Evolutionary conservation across 495 filamentous ascomycete species (phyloP).

Genomic region (Trichocladium antarcticum): DNA sequence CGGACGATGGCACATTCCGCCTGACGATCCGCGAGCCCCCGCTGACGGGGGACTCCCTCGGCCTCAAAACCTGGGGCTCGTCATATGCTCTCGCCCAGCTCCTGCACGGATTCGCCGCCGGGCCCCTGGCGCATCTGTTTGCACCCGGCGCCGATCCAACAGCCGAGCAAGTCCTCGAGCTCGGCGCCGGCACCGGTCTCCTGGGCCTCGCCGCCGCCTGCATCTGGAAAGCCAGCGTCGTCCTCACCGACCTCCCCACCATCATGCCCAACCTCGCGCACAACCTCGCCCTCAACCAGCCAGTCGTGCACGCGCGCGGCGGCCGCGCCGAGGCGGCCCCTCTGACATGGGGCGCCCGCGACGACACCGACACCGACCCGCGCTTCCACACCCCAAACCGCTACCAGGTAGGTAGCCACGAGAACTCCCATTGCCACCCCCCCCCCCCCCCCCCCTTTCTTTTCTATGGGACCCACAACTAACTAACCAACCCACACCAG

Average conservation of each 20-base stretch:
- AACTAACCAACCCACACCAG: conserved; percentile 7
- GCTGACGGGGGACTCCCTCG: conserved; percentile 75
- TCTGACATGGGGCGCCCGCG: conserved; percentile 33
- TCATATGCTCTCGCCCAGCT: conserved; percentile 76
- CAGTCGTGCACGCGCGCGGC: conserved; percentile 24
- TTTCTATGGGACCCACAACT: background rate
- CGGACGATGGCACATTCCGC: conserved; percentile 33
- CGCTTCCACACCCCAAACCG: conserved; percentile 26
- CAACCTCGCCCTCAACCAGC: conserved; percentile 32
- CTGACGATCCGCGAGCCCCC: conserved; percentile 74
- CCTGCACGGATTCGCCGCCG: conserved; percentile 38
- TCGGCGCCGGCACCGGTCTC: conserved; percentile 55
- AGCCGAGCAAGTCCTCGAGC: conserved; percentile 38
- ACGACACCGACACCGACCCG: conserved; percentile 22
- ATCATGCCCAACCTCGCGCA: conserved; percentile 36
- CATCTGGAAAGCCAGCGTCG: conserved; percentile 32
- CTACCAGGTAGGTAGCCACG: too few relatives aligned
- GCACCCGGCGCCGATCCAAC: conserved; percentile 1
- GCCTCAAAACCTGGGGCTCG: conserved; percentile 86
- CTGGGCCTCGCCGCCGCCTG: conserved; percentile 43
- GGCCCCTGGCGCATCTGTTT: conserved; percentile 32
- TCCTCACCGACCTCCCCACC: conserved; percentile 36
- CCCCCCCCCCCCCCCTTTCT: background rate
- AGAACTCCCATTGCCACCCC: too few relatives aligned
- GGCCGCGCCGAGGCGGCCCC: conserved; percentile 28